Conservation (phyloP, 1,139 yeast genomes). For the Candida smagusa region DNA sequence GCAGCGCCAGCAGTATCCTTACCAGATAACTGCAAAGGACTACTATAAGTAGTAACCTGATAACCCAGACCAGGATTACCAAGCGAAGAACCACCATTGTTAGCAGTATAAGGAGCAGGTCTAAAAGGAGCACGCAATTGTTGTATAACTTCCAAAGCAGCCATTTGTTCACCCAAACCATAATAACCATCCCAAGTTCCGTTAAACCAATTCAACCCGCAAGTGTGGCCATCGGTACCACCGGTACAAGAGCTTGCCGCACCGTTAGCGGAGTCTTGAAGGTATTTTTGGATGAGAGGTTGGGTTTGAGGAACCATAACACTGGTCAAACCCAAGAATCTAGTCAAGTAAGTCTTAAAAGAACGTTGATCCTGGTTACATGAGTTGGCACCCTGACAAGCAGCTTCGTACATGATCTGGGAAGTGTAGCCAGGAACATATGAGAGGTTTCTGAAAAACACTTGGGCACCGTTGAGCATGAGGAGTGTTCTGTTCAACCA, state of each 20-base stretch:
- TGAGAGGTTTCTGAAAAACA: conserved; percentile 35
- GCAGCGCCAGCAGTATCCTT: conserved; percentile 90
- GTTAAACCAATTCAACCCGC: conserved; percentile 65
- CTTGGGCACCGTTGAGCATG: conserved; percentile 49
- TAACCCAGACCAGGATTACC: conserved; percentile 50
- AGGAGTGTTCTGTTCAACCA: conserved; percentile 57
- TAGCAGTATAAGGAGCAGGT: conserved; percentile 33
- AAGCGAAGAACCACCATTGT: conserved; percentile 45
- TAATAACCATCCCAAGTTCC: conserved; percentile 58
- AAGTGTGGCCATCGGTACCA: conserved; percentile 72
- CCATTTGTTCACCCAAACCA: conserved; percentile 79
- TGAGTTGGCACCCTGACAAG: conserved; percentile 48
- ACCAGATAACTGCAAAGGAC: conserved; percentile 48
- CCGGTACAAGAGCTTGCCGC: conserved; percentile 75
- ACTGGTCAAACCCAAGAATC: conserved; percentile 62
- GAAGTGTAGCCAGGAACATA: conserved; percentile 18
- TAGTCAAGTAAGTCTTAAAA: conserved; percentile 69
- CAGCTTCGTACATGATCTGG: conserved; percentile 58
- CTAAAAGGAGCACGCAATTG: conserved; percentile 27
- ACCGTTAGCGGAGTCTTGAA: conserved; percentile 41
- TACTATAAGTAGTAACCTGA: conserved; percentile 33
- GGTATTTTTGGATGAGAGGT: conserved; percentile 38
- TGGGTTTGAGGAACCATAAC: conserved; percentile 51
- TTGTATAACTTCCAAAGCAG: conserved; percentile 65
- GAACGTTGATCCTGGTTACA: conserved; percentile 79